phyloP scores from a whole-genome alignment of 164 flowering plant genomes.

The grape (Vitis vinifera) region ASM3070453v1 NC_081812.1:10513001-10513500 shows the following conservation, averaged over 20 bases:
- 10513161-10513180: constrained; percentile 44
- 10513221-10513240: constrained; percentile 59
- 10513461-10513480: neutral
- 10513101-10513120: constrained; percentile 58
- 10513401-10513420: constrained; percentile 52
- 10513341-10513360: constrained; percentile 44
- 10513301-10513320: constrained; percentile 51
- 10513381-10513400: constrained; percentile 58
- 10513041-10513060: constrained; percentile 47
- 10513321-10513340: constrained; percentile 47
- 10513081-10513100: constrained; percentile 55
- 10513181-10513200: constrained; percentile 58
- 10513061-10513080: constrained; percentile 52
- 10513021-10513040: constrained; percentile 61
- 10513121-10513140: constrained; percentile 60
- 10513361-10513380: constrained; percentile 58
- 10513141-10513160: constrained; percentile 49
- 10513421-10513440: constrained; percentile 35
- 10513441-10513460: constrained; percentile 23
- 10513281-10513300: constrained; percentile 50
- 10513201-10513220: constrained; percentile 64
- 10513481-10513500: no score
- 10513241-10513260: constrained; percentile 55
- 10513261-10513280: constrained; percentile 59
- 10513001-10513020: neutral